phyloP scores from a whole-genome alignment of 805 yeast species.

The Babjeviella inositovora region DNA sequence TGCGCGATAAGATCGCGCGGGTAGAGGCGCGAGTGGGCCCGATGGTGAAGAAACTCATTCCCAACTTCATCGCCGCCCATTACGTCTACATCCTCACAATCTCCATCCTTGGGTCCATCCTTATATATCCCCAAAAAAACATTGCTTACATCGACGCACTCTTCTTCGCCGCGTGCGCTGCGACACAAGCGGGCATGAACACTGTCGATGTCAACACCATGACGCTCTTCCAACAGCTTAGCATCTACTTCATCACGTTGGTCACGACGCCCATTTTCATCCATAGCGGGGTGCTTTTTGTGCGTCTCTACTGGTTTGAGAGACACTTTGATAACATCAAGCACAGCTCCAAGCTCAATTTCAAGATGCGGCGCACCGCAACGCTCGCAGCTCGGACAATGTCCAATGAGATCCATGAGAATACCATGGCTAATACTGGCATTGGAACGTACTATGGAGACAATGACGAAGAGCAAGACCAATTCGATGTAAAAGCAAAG shows the following conservation, averaged over 20 bases:
- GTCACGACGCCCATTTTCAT: conserved; percentile 81
- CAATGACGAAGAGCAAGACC: too few species aligned
- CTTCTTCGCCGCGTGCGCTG: conserved; percentile 59
- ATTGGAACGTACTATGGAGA: background rate
- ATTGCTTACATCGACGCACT: conserved; percentile 61
- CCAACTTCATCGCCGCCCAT: conserved; percentile 49
- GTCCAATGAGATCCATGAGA: conserved; percentile 5
- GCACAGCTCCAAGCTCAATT: conserved; percentile 59
- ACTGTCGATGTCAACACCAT: conserved; percentile 55
- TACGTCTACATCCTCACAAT: conserved; percentile 51
- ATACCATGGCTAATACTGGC: conserved; percentile 5
- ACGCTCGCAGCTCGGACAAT: conserved; percentile 42
- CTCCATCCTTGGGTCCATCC: conserved; percentile 52
- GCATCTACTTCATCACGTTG: conserved; percentile 43
- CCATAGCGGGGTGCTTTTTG: conserved; percentile 60
- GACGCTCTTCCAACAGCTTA: conserved; percentile 65
- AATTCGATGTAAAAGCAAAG: too few species aligned
- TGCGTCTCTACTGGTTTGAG: conserved; percentile 83
- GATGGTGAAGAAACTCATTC: conserved; percentile 19
- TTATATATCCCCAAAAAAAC: conserved; percentile 64
- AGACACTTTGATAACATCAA: conserved; percentile 73
- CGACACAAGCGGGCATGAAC: conserved; percentile 88
- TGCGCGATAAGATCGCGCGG: conserved; percentile 17
- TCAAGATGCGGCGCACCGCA: conserved; percentile 68
- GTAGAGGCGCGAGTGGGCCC: conserved; percentile 22